These are phyloP conservation scores for Tulasnella sp. DNA, from an alignment of 768 basidiomycete genomes.

Conservation along the genomic window DNA sequence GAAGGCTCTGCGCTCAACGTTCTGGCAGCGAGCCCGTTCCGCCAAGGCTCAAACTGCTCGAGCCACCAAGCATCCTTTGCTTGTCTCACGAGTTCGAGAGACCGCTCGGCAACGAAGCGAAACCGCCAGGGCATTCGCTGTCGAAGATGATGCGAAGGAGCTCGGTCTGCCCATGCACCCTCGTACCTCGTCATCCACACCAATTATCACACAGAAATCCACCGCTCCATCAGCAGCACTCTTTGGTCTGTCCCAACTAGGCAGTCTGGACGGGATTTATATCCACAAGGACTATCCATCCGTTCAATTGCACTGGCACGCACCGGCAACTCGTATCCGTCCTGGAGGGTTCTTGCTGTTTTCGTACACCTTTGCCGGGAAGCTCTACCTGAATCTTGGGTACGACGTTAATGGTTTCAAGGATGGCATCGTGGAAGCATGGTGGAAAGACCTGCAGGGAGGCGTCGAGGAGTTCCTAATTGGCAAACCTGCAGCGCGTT, in stretches of 20 bases:
- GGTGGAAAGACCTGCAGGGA: constrained; percentile 54
- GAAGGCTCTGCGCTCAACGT: constrained; percentile 25
- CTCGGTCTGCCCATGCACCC: background rate
- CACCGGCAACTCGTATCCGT: constrained; percentile 74
- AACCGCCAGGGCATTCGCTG: constrained; percentile 59
- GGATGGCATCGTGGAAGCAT: constrained; percentile 48
- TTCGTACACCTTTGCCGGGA: constrained; percentile 64
- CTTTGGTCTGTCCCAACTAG: constrained; percentile 71
- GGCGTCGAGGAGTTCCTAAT: constrained; percentile 56
- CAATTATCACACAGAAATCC: background rate
- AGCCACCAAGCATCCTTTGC: constrained; percentile 55
- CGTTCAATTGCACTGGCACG: constrained; percentile 60
- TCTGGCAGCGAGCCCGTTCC: constrained; percentile 69
- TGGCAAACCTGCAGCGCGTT: background rate
- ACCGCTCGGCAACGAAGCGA: constrained; percentile 59
- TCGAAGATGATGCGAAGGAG: constrained; percentile 51
- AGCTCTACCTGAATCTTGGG: constrained; percentile 69
- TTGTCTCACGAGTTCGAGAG: constrained; percentile 50
- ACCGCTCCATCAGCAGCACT: constrained; percentile 49
- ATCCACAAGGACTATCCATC: constrained; percentile 52
- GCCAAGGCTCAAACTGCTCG: constrained; percentile 60
- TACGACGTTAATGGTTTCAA: constrained; percentile 75
- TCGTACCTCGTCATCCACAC: background rate
- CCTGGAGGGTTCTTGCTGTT: constrained; percentile 74
- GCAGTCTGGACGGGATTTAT: constrained; percentile 76